Base-by-base conservation (phyloP, 2,329 filamentous ascomycete genomes). In the Fonsecaea pugnacius region DNA sequence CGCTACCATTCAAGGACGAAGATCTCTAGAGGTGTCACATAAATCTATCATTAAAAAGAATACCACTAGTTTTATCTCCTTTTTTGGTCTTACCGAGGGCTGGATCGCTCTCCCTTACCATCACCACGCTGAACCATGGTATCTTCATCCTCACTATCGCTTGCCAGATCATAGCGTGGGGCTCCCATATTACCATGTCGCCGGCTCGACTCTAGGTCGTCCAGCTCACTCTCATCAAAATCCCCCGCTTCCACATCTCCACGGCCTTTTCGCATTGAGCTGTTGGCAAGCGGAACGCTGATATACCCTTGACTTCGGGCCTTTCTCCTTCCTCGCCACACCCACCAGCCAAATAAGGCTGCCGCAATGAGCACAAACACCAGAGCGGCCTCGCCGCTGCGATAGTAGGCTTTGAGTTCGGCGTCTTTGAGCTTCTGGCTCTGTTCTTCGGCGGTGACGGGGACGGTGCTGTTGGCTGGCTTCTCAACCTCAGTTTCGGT, bases 391-490 rank as follows among this genome's bases (percentile, higher is more conserved):
- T 96, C 91, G 57, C 93, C 92, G 2, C 91, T 95, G 72, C 91
- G 89, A 74, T 89, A 90, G 77, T 97, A 97, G 0, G 93, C 93
- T 58, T 89, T 86, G 91, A 92, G 96, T 72, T 93, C 91, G 18
- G 92, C 92, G 32, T 91, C 86, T 70, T 93, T 87, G n/a, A 96
- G 78, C 73, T 90, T 87, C 73, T 91, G 83, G 68, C 87, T 85
- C 72, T 91, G 87, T 35, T 85, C 85, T 72, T 90, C 83, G 71
- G 87, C 85, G n/a, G 84, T 86, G 14, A 33, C 43, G 33, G 46
- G 51, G 67, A 35, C 30, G 21, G 57, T 59, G 67, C 85, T 87
- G 74, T 90, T 90, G 3, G 87, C 85, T 53, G 90, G 88, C 35
- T 86, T 88, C 55, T 91, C 91, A 2, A 95, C 91, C 18, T 89